Base-by-base conservation (phyloP, 306 rosid genomes). In the Amphicarpaea edgeworthii region DNA sequence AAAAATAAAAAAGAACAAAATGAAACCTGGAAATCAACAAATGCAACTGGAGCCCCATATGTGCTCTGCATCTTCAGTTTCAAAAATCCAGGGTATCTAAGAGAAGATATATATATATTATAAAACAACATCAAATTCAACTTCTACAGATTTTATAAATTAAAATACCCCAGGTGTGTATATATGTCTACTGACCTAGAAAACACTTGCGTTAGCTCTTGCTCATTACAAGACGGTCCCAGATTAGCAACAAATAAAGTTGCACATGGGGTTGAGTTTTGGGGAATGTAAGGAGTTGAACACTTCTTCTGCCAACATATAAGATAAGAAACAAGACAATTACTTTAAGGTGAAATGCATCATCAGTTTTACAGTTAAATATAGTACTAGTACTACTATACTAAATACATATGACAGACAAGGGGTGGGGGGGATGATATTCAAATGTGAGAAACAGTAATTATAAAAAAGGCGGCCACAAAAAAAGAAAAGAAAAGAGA, bases 31-130 rank as follows among this genome's bases (percentile, higher is more conserved):
- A 95, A 92, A 82, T 95, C 98, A 79, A 90, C 97, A 83, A 95
- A 95, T 73, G 97, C 96, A 54, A 95, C 99, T 12, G 97, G 97
- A 72, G 97, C 84, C 60, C 99, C 99, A 55, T 87, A 95, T 3
- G 99, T 90, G 88, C 92, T 76, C 82, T 95, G 99, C 91, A 95
- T 88, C 90, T 95, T 92, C 83, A 95, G 82, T 84, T 95, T 90
- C 83, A 92, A 71, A 79, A 88, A 95, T 72, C 99, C 97, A 41
- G 88, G 93, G 83, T 82, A 95, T 86, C 99, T 95, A 83, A 68
- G 40, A 72, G 47, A 51, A 60, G 42, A 55, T 28, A 28, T 12
- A 45, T 10, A 68, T 3, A 49, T 8, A 59, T 10, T 8, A 59
- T 10, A 47, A 47, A 76, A 60, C 38, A 47, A 50, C 73, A 57